phyloP scores from a whole-genome alignment of 176 grass and related monocot genomes.

The Poa pratensis region DNA sequence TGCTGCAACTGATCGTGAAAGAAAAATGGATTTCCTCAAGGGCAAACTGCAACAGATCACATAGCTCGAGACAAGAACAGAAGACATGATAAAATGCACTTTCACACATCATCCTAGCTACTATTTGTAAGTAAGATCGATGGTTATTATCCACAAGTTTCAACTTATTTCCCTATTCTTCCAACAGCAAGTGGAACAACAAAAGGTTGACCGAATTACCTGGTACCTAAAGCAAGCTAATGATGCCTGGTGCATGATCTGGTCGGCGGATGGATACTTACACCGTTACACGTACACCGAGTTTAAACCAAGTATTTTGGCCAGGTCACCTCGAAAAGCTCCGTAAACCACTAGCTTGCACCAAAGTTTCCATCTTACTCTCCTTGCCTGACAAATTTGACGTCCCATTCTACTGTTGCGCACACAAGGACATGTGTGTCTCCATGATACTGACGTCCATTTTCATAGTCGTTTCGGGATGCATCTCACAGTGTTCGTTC shows the following conservation, averaged over 20 bases:
- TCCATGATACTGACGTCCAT: neutral
- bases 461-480: neutral
- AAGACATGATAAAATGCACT: neutral
- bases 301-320: neutral
- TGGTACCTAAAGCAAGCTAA: neutral
- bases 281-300: neutral
- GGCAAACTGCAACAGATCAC: neutral
- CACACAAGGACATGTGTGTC: constrained; percentile 20
- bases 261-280: neutral
- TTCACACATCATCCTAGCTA: neutral
- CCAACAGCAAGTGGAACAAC: neutral
- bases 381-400: neutral
- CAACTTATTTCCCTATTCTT: neutral
- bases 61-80: neutral
- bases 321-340: neutral
- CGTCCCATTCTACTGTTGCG: neutral
- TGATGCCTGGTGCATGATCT: neutral
- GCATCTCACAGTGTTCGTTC: neutral
- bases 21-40: neutral
- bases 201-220: neutral
- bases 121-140: neutral
- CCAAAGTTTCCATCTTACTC: neutral
- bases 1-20: neutral
- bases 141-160: neutral
- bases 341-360: neutral